These are phyloP conservation scores for Plicaturopsis crispa DNA, from an alignment of 768 basidiomycete genomes.

Conservation along the genomic window DNA sequence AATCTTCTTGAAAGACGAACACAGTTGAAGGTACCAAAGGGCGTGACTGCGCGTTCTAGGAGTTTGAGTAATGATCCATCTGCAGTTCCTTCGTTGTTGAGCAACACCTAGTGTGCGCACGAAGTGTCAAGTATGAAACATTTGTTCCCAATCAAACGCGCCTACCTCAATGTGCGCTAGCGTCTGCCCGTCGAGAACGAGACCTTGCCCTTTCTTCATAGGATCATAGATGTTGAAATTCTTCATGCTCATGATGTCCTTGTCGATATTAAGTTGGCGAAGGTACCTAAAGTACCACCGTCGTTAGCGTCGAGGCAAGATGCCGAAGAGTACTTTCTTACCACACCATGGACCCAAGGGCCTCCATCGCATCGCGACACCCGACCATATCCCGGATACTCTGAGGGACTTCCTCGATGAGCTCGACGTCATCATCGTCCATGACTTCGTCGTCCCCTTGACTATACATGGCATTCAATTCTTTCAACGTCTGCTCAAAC, in stretches of 20 bases:
- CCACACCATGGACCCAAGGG: conserved; percentile 91
- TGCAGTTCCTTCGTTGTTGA: conserved; percentile 90
- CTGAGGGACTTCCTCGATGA: conserved; percentile 44
- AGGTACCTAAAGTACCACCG: conserved; percentile 51
- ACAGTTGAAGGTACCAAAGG: conserved; percentile 59
- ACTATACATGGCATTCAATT: conserved; percentile 63
- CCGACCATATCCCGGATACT: conserved; percentile 69
- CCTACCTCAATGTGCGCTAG: conserved; percentile 88
- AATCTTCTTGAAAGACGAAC: not conserved
- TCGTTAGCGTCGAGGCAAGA: conserved; percentile 9
- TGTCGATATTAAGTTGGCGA: conserved; percentile 90
- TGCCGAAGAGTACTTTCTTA: conserved; percentile 22
- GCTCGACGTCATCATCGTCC: conserved; percentile 33
- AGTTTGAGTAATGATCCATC: conserved; percentile 86
- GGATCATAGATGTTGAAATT: conserved; percentile 99
- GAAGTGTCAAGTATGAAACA: too few species aligned
- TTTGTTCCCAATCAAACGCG: too few species aligned
- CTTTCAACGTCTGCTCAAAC: conserved; percentile 62
- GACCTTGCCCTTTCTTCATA: conserved; percentile 79
- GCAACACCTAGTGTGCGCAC: conserved; percentile 54
- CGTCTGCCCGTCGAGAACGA: conserved; percentile 91
- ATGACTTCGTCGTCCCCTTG: conserved; percentile 29
- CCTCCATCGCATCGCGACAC: conserved; percentile 65
- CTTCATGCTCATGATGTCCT: conserved; percentile 89
- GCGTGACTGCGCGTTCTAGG: conserved; percentile 78